Evolutionary conservation across 805 yeast species (phyloP), one percentile per base, ranked within the genome.

Genomic region (Pichia deserticola): DNA sequence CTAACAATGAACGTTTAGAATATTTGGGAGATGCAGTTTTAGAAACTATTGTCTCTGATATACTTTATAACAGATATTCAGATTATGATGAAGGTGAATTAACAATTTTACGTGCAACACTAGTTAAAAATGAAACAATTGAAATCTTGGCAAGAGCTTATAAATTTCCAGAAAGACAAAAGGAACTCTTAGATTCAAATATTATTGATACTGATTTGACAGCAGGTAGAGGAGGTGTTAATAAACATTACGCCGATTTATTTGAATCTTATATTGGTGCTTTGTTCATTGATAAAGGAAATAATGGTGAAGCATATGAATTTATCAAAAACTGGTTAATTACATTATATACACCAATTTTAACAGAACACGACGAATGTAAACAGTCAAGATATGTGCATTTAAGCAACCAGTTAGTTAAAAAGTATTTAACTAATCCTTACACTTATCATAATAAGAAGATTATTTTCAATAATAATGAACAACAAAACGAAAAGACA

Each of bases 221-320:
- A 13, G 29, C 49, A 3, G 44, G 39, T 13, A 30, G 42, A 20
- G 85, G 86, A 7, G 77, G 32, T 10, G 15, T 74, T 50, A 76
- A 76, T 55, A 92, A 92, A 62, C 70, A 85, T 5, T 77, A 76
- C 60, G 96, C 98, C 0, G 99, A 92, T 71, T 81, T 86, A 0
- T 87, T 92, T 62, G 99, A 93, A 67, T 97, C 98, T 0, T 92
- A 92, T 57, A 75, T 93, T 42, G 98, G 96, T 7, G 99, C 95
- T 0, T 65, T 92, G 34, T 75, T 76, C 7, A 71, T 79, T 27
- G 95, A 86, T 54, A 48, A 59, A 12, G 51, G 51, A 4, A 47
- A 45, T 35, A 39, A 50, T 34, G 52, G 52, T 12, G 44, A 47
- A 7, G 59, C 53, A 9, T 52, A 48, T 9, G 62, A 69, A 2